Conservation (phyloP, 2,329 filamentous ascomycete species). For the Diaporthe eres region DNA sequence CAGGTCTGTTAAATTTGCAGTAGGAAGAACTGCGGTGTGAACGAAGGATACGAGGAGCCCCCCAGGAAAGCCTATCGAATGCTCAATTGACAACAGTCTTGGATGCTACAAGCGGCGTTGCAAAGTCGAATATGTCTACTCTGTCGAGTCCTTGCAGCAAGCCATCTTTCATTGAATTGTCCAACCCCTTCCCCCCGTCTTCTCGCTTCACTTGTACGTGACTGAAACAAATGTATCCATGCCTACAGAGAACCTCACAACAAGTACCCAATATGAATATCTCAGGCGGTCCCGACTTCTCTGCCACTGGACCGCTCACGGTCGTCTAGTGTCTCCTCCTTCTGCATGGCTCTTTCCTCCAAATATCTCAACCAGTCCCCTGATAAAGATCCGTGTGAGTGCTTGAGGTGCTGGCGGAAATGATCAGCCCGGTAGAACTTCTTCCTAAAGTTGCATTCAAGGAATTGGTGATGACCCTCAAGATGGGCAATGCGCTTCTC, state of each 20-base stretch:
- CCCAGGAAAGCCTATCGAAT: neutral
- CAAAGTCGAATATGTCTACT: neutral
- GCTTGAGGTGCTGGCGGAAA: conserved; percentile 97
- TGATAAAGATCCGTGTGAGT: conserved; percentile 94
- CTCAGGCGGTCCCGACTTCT: fast-evolving
- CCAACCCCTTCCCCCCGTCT: too few relatives aligned
- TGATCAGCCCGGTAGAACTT: conserved; percentile 98
- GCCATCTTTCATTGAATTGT: neutral
- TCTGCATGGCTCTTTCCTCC: conserved; percentile 95
- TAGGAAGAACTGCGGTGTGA: neutral
- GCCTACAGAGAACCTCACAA: neutral
- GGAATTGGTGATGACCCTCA: conserved; percentile 93
- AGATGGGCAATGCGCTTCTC: conserved; percentile 88
- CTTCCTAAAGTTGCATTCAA: conserved; percentile 97
- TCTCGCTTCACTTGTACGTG: neutral
- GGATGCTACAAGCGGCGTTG: neutral
- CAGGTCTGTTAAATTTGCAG: neutral
- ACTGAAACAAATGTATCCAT: neutral
- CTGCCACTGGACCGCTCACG: neutral
- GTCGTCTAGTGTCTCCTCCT: conserved; percentile 63
- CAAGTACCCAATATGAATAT: neutral
- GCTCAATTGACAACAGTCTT: neutral
- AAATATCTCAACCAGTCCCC: conserved; percentile 99
- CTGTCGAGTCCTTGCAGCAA: neutral
- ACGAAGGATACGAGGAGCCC: neutral